Conservation (phyloP, 2,329 filamentous ascomycete genomes). For the Cadophora malorum region DNA sequence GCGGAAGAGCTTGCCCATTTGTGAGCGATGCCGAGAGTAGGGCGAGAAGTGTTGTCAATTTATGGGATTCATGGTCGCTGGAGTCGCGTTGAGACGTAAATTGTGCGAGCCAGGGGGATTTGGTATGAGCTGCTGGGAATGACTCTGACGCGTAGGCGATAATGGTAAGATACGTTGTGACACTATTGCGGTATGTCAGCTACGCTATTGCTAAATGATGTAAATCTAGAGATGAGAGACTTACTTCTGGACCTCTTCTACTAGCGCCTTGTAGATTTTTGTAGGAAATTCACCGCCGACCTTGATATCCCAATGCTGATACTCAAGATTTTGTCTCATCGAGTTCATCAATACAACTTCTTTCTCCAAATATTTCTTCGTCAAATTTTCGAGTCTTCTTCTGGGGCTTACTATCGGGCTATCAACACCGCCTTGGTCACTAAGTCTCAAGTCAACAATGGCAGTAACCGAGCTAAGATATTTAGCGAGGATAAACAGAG, state of each 20-base stretch:
- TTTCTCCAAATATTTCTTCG: constrained; percentile 61
- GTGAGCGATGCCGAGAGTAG: constrained; percentile 71
- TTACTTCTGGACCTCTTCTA: constrained; percentile 34
- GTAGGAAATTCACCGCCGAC: constrained; percentile 72
- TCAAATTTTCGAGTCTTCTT: constrained; percentile 30
- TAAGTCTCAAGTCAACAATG: constrained; percentile 57
- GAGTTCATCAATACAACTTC: constrained; percentile 66
- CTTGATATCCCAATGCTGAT: constrained; percentile 71
- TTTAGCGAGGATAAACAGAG: constrained; percentile 74
- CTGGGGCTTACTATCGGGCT: constrained; percentile 31
- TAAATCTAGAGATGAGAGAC: neutral
- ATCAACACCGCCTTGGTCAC: constrained; percentile 54
- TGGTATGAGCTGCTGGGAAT: constrained; percentile 39
- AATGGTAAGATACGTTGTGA: constrained; percentile 70
- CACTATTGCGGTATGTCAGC: constrained; percentile 47
- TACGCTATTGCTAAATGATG: neutral
- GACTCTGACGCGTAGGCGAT: constrained; percentile 66
- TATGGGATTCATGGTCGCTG: constrained; percentile 61
- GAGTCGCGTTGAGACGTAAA: constrained; percentile 56
- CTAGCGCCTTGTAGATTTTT: constrained; percentile 25
- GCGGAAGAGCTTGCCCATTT: constrained; percentile 70
- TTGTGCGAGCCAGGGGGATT: constrained; percentile 53
- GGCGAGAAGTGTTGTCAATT: constrained; percentile 70
- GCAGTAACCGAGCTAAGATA: constrained; percentile 75
- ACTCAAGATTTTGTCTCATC: constrained; percentile 64